Percentiles rank a stretch among this genome's conserved stretches.
phyloP scores from a whole-genome alignment of 495 filamentous ascomycete genomes.

The Corynascus novoguineensis region DNA sequence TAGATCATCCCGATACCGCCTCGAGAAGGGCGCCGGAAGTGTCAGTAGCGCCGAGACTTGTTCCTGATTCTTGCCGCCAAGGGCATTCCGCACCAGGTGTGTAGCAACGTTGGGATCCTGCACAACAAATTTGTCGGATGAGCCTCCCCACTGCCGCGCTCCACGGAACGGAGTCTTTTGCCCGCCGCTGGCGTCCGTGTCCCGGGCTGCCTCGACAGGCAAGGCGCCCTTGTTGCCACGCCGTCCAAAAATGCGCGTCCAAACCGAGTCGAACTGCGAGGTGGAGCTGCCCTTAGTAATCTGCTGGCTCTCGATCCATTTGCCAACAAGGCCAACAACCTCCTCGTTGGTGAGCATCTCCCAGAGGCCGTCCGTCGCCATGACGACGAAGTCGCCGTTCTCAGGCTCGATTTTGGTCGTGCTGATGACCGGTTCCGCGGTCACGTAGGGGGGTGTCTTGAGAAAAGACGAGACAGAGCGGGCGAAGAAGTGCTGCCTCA shows the following conservation, averaged over 20 bases:
- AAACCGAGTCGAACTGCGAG: slow-evolving; percentile 42
- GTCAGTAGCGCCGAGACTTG: slow-evolving; percentile 93
- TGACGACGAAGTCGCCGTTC: slow-evolving; percentile 89
- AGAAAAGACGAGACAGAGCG: slow-evolving; percentile 63
- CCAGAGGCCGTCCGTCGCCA: slow-evolving; percentile 97
- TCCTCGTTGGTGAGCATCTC: slow-evolving; percentile 99
- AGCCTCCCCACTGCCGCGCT: slow-evolving; percentile 71
- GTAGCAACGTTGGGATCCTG: slow-evolving; percentile 96
- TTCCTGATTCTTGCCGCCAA: slow-evolving; percentile 89
- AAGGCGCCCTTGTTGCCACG: slow-evolving; percentile 40
- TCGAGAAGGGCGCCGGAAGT: slow-evolving; percentile 81
- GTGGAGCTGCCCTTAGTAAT: slow-evolving; percentile 23
- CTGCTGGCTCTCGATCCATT: slow-evolving; percentile 83
- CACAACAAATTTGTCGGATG: slow-evolving; percentile 77
- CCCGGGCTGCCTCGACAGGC: slow-evolving; percentile 48
- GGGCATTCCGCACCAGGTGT: slow-evolving; percentile 90
- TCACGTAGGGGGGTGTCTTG: slow-evolving; percentile 94
- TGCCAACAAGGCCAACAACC: slow-evolving; percentile 90
- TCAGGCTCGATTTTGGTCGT: slow-evolving; percentile 90
- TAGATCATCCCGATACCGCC: slow-evolving; percentile 89
- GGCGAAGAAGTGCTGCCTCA: slow-evolving; percentile 81
- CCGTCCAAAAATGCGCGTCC: slow-evolving; percentile 54
- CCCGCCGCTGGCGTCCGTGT: slow-evolving; percentile 37
- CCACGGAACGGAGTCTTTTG: slow-evolving; percentile 69
- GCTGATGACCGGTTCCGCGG: slow-evolving; percentile 89